phyloP scores from a whole-genome alignment of 306 rosid species.

The Castanea mollissima region DNA sequence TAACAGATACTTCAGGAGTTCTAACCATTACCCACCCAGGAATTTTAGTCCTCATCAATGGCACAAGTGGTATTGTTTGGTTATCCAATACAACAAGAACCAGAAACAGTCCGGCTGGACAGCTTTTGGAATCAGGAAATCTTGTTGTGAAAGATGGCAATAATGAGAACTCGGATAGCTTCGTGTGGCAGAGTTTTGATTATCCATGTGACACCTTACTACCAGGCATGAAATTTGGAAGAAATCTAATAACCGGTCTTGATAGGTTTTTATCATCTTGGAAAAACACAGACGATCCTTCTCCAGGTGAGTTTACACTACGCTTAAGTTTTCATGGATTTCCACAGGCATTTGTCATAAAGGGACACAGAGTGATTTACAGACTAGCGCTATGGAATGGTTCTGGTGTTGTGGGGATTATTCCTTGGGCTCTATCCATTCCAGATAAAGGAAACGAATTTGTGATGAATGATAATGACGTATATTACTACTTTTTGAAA shows the following conservation, averaged over 20 bases:
- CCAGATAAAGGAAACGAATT: neutral
- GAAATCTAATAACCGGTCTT: conserved; percentile 25
- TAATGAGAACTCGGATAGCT: neutral
- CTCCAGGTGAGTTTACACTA: conserved; percentile 23
- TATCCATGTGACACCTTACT: conserved; percentile 48
- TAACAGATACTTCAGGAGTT: neutral
- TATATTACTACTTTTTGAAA: neutral
- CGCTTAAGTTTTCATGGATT: neutral
- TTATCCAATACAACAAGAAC: neutral
- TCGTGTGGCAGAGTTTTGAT: conserved; percentile 51
- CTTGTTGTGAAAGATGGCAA: conserved; percentile 31
- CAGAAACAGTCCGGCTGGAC: conserved; percentile 9
- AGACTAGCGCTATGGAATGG: conserved; percentile 28
- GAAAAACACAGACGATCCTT: conserved; percentile 40
- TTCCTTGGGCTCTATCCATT: neutral
- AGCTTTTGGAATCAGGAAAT: conserved; percentile 35
- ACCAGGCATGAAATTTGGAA: conserved; percentile 49
- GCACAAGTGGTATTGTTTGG: conserved; percentile 8
- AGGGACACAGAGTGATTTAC: neutral
- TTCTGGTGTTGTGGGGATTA: neutral
- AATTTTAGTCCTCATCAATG: conserved; percentile 24
- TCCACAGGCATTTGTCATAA: neutral
- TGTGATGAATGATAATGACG: conserved; percentile 16
- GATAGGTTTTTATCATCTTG: conserved; percentile 32
- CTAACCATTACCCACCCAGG: conserved; percentile 20